phyloP scores from a whole-genome alignment of 306 rosid species.

The Trifolium repens region DNA sequence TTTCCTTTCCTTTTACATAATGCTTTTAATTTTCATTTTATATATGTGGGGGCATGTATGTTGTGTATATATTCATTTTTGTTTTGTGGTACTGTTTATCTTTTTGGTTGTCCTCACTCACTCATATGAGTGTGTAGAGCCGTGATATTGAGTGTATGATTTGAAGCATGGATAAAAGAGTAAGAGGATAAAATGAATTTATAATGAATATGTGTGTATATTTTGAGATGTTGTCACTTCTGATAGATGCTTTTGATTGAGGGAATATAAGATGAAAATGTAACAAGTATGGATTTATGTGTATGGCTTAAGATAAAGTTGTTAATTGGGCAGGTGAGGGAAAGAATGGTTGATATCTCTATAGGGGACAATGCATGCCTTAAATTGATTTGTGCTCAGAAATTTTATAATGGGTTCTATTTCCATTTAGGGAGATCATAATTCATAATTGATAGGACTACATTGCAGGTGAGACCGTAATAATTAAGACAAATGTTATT shows the following conservation, averaged over 20 bases:
- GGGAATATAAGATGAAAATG: slow-evolving; percentile 29
- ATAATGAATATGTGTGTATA: slow-evolving; percentile 22
- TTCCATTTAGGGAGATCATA: slow-evolving; percentile 40
- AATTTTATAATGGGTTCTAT: slow-evolving; percentile 5
- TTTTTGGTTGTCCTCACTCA: slow-evolving; percentile 47
- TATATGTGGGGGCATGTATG: slow-evolving; percentile 43
- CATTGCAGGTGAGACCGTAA: slow-evolving; percentile 36
- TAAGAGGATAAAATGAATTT: slow-evolving; percentile 24
- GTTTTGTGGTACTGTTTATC: slow-evolving; percentile 30
- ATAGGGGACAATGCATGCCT: slow-evolving; percentile 60
- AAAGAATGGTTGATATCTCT: slow-evolving; percentile 54
- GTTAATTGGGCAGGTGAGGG: slow-evolving; percentile 46
- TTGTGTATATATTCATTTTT: slow-evolving; percentile 5
- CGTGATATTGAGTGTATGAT: slow-evolving; percentile 10
- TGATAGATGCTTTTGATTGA: slow-evolving; percentile 20
- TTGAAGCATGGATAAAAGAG: not conserved
- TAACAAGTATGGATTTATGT: slow-evolving; percentile 34
- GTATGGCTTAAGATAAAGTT: slow-evolving; percentile 43
- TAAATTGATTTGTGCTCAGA: slow-evolving; percentile 43
- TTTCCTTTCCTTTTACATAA: slow-evolving; percentile 24
- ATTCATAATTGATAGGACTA: slow-evolving; percentile 24
- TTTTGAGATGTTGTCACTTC: slow-evolving; percentile 35
- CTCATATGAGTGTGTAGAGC: slow-evolving; percentile 10
- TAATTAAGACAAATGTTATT: not conserved
- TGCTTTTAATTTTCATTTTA: slow-evolving; percentile 49